These are phyloP conservation scores for Penicillium sp. DNA, from an alignment of 2,329 filamentous ascomycete genomes.

Conservation along the genomic window DNA sequence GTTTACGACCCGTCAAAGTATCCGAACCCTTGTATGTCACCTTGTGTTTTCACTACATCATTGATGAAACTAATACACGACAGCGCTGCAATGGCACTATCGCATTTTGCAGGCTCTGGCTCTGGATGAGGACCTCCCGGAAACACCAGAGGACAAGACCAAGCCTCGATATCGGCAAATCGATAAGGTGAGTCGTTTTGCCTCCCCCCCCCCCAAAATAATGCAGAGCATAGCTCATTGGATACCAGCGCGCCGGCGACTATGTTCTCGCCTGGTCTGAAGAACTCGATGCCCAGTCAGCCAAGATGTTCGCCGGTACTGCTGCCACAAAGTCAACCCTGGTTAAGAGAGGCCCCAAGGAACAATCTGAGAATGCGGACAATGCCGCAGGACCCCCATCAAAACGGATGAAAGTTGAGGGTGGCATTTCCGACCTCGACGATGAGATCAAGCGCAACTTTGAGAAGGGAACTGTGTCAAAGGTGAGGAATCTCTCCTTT, in stretches of 20 bases:
- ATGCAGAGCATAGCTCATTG: background rate
- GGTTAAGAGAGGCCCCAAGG: slow-evolving; percentile 44
- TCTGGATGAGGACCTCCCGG: slow-evolving; percentile 83
- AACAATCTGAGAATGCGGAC: slow-evolving; percentile 18
- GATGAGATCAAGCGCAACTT: slow-evolving; percentile 41
- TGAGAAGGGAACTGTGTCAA: slow-evolving; percentile 43
- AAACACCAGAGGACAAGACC: slow-evolving; percentile 70
- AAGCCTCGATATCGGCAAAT: slow-evolving; percentile 82
- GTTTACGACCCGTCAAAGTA: slow-evolving; percentile 81
- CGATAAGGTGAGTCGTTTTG: slow-evolving; percentile 54
- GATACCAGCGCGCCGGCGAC: slow-evolving; percentile 61
- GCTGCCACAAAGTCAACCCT: slow-evolving; percentile 44
- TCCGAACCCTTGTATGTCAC: slow-evolving; percentile 64
- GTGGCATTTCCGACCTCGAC: slow-evolving; percentile 24
- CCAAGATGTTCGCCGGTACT: slow-evolving; percentile 35
- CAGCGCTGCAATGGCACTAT: slow-evolving; percentile 91
- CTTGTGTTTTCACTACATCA: background rate
- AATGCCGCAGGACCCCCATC: slow-evolving; percentile 26
- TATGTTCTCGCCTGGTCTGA: slow-evolving; percentile 74
- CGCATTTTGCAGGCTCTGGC: slow-evolving; percentile 86
- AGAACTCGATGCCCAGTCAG: slow-evolving; percentile 58
- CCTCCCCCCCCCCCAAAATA: background rate
- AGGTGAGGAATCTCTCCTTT: slow-evolving; percentile 25
- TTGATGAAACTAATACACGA: background rate
- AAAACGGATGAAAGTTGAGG: slow-evolving; percentile 47